Conservation (phyloP, 2,329 filamentous ascomycete genomes). For the Didymella segeticola region DNA sequence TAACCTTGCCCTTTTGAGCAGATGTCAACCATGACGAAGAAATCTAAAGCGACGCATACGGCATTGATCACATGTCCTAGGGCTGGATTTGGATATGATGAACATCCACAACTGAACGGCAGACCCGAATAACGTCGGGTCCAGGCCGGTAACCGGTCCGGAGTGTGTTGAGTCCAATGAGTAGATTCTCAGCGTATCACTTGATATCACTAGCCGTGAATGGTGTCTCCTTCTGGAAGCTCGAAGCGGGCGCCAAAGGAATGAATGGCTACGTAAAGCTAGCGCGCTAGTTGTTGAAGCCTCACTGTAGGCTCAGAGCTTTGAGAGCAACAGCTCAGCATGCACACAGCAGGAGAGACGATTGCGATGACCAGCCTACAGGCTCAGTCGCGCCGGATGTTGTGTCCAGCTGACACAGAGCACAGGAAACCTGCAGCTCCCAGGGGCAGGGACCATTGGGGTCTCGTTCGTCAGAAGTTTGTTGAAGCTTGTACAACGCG, state of each 20-base stretch:
- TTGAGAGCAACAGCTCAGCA: conserved; percentile 15
- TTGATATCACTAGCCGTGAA: conserved; percentile 2
- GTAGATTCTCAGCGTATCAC: neutral
- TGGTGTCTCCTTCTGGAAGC: conserved; percentile 6
- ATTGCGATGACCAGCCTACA: conserved; percentile 35
- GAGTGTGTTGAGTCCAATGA: conserved; percentile 5
- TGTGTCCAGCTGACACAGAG: conserved; percentile 44
- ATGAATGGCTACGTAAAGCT: conserved; percentile 6
- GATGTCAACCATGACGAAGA: neutral
- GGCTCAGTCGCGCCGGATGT: conserved; percentile 30
- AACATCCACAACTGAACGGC: neutral
- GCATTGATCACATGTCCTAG: neutral
- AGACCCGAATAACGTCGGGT: neutral
- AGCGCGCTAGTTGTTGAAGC: conserved; percentile 15
- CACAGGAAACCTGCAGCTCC: conserved; percentile 40
- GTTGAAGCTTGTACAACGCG: conserved; percentile 8
- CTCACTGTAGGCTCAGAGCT: conserved; percentile 16
- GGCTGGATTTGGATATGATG: neutral
- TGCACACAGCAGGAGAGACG: conserved; percentile 19
- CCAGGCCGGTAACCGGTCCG: neutral
- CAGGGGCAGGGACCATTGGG: conserved; percentile 29
- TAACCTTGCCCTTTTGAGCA: neutral
- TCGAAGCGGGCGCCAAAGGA: neutral
- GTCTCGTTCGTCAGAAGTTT: neutral
- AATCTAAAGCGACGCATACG: conserved; percentile 1